Evolutionary conservation across 2,329 filamentous ascomycete genomes (phyloP), one percentile per base, ranked within the genome.

Genomic region (Pseudogymnoascus sp.): DNA sequence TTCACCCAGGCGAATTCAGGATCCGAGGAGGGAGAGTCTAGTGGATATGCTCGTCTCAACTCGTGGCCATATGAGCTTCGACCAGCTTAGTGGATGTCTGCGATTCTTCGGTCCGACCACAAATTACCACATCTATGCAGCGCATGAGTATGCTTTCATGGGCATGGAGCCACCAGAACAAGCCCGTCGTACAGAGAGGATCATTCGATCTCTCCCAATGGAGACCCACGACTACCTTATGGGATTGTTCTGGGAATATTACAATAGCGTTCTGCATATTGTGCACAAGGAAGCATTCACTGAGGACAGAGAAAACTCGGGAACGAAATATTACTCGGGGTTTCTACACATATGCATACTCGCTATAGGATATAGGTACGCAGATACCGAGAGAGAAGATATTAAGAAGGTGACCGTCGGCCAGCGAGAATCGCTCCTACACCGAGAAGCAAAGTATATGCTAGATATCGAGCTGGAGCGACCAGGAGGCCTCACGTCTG

Each of bases 61-160:
- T 3, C 75, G 77, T 37, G 80, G 79, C 6, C 80, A 79, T 68
- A 72, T 82, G 8, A 78, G 77, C 14, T 80, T 82, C 62, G 80
- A 83, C 64, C 80, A 80, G 64, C 71, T 81, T 1, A 79, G 76
- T 19, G 80, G 79, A 4, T 73, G 78, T n/a, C 68, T 80, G 5
- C 75, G 80, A 23, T 83, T 81, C 71, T 83, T 81, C 63, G 80
- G 80, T 1, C 79, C 79, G 1, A 82, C 80, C 3, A 80, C 80
- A 59, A 82, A 81, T 69, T 78, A 76, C 63, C 80, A 82, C 61
- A 78, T 82, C 1, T 78, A 81, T 64, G 78, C 78, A 3, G 74
- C 75, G 33, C 69, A 74, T 1, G 68, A 72, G 1, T 72, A 72
- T n/a, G 63, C 69, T 0, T 69, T 73, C 12, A 70, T 74, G 52